Evolutionary conservation across 1,139 yeast species (phyloP).

Genomic region (Nadsonia starkeyi-henricii): DNA sequence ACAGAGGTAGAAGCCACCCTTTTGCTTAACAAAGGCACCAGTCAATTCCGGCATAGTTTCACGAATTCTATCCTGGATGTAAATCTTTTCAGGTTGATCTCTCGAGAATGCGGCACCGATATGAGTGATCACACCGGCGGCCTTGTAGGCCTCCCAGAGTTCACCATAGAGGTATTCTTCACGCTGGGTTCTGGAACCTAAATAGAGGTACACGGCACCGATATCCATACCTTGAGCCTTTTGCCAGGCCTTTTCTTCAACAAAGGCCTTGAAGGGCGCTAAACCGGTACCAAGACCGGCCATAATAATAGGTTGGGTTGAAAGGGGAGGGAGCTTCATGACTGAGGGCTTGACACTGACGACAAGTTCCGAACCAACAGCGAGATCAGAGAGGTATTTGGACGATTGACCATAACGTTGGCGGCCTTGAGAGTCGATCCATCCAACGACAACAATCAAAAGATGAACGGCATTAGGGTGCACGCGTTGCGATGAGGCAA

Average conservation of each 20-base stretch:
- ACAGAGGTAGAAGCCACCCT: constrained; percentile 90
- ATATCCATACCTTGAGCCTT: constrained; percentile 74
- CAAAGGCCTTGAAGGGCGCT: constrained; percentile 96
- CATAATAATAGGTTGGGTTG: constrained; percentile 88
- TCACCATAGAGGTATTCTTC: constrained; percentile 96
- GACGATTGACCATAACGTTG: constrained; percentile 91
- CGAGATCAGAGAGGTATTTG: constrained; percentile 67
- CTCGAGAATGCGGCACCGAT: constrained; percentile 98
- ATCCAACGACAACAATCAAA: constrained; percentile 89
- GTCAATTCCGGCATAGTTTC: constrained; percentile 61
- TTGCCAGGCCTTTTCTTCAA: constrained; percentile 94
- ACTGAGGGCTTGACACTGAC: constrained; percentile 95
- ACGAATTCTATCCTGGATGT: constrained; percentile 87
- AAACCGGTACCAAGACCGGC: constrained; percentile 96
- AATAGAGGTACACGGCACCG: constrained; percentile 76
- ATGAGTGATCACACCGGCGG: constrained; percentile 83
- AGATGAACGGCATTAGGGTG: constrained; percentile 88
- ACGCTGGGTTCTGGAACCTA: constrained; percentile 92
- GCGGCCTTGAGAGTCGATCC: constrained; percentile 82
- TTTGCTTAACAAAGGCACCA: constrained; percentile 60
- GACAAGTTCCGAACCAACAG: constrained; percentile 72
- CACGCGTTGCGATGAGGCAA: constrained; percentile 87
- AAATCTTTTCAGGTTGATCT: constrained; percentile 90
- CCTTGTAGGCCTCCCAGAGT: constrained; percentile 91
- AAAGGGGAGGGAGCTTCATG: constrained; percentile 82